Conservation (phyloP, 2,329 filamentous ascomycete species). For the Pseudopyricularia cyperi region DNA sequence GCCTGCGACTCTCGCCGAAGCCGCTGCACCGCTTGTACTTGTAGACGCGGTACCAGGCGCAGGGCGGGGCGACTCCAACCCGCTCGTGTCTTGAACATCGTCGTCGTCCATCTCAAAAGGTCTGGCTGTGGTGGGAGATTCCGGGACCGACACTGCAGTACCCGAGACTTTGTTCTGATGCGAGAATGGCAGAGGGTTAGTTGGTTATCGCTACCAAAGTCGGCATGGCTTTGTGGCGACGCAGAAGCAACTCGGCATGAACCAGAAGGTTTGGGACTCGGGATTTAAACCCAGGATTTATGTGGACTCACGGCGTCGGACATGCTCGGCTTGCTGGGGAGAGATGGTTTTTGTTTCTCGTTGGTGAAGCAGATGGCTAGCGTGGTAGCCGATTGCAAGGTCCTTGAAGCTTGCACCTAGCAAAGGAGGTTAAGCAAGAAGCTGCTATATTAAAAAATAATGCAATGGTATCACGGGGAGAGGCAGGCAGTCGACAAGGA, state of each 20-base stretch:
- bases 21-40: conserved; percentile 8
- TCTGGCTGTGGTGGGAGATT: conserved; percentile 52
- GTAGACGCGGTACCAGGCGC: conserved; percentile 12
- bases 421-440: neutral
- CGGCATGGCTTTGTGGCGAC: neutral
- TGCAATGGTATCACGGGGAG: neutral
- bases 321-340: conserved; percentile 10
- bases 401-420: neutral
- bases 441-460: neutral
- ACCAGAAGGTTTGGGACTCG: neutral
- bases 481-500: neutral
- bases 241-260: neutral
- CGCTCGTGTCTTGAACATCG: conserved; percentile 48
- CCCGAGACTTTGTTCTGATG: neutral
- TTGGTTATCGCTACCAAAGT: neutral
- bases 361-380: neutral
- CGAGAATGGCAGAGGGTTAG: neutral
- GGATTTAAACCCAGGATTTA: conserved; percentile 1
- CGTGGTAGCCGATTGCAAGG: too few relatives aligned
- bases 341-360: neutral
- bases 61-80: conserved; percentile 18
- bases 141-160: conserved; percentile 28
- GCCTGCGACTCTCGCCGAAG: conserved; percentile 20
- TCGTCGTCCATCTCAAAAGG: conserved; percentile 60
- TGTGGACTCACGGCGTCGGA: conserved; percentile 16